These are phyloP conservation scores for Silybum marianum DNA, from an alignment of 129 eudicot species.

Conservation along the genomic window DNA sequence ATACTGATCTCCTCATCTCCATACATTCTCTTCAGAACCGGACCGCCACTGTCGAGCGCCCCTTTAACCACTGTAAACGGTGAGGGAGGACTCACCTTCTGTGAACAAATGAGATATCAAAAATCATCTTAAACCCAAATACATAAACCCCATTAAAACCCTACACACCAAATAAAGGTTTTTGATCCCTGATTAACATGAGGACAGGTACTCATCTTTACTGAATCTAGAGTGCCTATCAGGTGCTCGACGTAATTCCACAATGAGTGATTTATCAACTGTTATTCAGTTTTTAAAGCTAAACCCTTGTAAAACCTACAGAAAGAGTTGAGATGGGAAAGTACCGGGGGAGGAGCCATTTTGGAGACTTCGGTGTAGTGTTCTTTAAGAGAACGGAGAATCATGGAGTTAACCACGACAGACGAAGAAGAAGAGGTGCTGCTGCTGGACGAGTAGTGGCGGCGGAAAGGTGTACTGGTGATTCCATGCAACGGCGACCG, in stretches of 20 bases:
- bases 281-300: background rate
- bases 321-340: slow-evolving; percentile 4
- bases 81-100: slow-evolving; percentile 84
- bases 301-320: slow-evolving; percentile 19
- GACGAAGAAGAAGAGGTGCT: slow-evolving; percentile 36
- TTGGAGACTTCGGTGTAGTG: slow-evolving; percentile 77
- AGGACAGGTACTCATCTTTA: background rate
- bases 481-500: slow-evolving; percentile 34
- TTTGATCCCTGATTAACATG: background rate
- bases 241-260: slow-evolving; percentile 30
- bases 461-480: slow-evolving; percentile 21
- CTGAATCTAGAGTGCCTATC: slow-evolving; percentile 14
- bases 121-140: background rate
- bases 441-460: slow-evolving; percentile 40
- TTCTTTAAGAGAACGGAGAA: slow-evolving; percentile 81
- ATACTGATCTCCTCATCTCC: slow-evolving; percentile 82
- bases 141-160: slow-evolving; percentile 13
- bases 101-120: slow-evolving; percentile 18
- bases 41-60: slow-evolving; percentile 71
- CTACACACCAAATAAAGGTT: background rate
- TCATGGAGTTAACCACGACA: slow-evolving; percentile 59
- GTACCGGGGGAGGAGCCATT: slow-evolving; percentile 80
- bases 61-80: slow-evolving; percentile 78
- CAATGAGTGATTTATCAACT: background rate
- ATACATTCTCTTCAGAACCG: slow-evolving; percentile 59